phyloP scores from a whole-genome alignment of 1,284 basidiomycete species.

The Cutaneotrichosporon cavernicola region DNA sequence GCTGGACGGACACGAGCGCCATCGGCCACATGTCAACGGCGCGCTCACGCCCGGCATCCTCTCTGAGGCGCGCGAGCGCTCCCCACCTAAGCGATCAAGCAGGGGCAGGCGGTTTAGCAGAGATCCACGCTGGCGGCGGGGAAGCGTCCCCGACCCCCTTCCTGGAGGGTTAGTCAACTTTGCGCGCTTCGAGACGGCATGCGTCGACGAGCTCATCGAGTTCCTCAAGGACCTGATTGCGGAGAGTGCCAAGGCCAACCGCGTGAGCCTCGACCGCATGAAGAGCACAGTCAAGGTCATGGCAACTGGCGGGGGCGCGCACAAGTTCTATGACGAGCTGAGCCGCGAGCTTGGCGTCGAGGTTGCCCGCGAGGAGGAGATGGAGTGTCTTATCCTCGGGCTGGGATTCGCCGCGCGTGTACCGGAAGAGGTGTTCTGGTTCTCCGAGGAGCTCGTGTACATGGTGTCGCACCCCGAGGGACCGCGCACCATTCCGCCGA shows the following conservation, averaged over 20 bases:
- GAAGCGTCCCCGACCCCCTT: conserved; percentile 69
- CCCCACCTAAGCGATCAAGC: conserved; percentile 40
- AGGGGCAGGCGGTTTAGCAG: conserved; percentile 32
- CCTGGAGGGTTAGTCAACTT: conserved; percentile 98
- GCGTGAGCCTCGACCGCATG: conserved; percentile 88
- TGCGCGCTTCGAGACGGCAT: conserved; percentile 91
- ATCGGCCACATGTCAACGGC: conserved; percentile 60
- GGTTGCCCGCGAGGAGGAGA: conserved; percentile 90
- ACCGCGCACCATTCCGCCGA: conserved; percentile 32
- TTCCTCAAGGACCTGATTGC: conserved; percentile 88
- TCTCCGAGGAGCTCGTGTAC: conserved; percentile 94
- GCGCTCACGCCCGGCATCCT: conserved; percentile 71
- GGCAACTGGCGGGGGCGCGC: conserved; percentile 96
- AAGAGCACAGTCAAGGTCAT: conserved; percentile 90
- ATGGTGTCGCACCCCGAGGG: conserved; percentile 66
- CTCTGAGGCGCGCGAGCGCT: conserved; percentile 38
- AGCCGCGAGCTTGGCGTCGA: conserved; percentile 74
- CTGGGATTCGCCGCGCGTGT: conserved; percentile 94
- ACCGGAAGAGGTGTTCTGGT: conserved; percentile 97
- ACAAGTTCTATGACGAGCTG: conserved; percentile 87
- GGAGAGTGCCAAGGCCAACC: conserved; percentile 81
- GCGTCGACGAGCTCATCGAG: conserved; percentile 78
- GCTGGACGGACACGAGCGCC: conserved; percentile 41
- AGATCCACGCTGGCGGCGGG: conserved; percentile 66
- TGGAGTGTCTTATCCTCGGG: conserved; percentile 97